Conservation (phyloP, 2,329 filamentous ascomycete genomes). For the Geoglossum cookeanum region DNA sequence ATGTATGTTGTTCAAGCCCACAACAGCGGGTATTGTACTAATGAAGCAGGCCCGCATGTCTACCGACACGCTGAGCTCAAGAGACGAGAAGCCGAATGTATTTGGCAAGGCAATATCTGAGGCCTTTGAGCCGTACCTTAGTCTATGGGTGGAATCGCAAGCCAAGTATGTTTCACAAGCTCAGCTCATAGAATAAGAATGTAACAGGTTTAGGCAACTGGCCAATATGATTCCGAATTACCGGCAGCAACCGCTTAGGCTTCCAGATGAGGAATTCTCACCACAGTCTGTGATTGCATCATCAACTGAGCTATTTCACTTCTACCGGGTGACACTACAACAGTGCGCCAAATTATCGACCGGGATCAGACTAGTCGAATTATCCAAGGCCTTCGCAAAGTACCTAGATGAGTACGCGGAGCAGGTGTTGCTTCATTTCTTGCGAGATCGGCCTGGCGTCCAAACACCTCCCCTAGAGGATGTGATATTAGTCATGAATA, state of each 20-base stretch:
- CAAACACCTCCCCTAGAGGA: conserved; percentile 47
- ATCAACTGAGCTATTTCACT: conserved; percentile 91
- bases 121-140: conserved; percentile 92
- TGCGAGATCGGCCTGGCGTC: conserved; percentile 37
- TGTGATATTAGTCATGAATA: conserved; percentile 75
- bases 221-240: conserved; percentile 74
- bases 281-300: conserved; percentile 77
- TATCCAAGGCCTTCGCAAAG: conserved; percentile 71
- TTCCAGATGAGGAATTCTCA: conserved; percentile 80
- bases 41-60: conserved; percentile 45
- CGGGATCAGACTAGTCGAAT: conserved; percentile 64
- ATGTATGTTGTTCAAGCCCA: conserved; percentile 16
- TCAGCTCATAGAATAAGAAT: not conserved
- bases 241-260: conserved; percentile 59
- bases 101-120: conserved; percentile 89
- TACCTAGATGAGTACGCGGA: conserved; percentile 93
- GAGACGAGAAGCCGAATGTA: conserved; percentile 53
- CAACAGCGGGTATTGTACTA: not conserved
- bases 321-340: conserved; percentile 79
- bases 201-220: conserved; percentile 35
- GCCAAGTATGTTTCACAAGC: conserved; percentile 36
- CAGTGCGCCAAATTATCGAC: conserved; percentile 95
- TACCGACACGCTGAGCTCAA: conserved; percentile 72
- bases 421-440: conserved; percentile 62
- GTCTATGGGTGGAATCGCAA: conserved; percentile 91